These are phyloP conservation scores for Pyrenochaeta sp. DNA, from an alignment of 2,329 filamentous ascomycete species.

Conservation along the genomic window DNA sequence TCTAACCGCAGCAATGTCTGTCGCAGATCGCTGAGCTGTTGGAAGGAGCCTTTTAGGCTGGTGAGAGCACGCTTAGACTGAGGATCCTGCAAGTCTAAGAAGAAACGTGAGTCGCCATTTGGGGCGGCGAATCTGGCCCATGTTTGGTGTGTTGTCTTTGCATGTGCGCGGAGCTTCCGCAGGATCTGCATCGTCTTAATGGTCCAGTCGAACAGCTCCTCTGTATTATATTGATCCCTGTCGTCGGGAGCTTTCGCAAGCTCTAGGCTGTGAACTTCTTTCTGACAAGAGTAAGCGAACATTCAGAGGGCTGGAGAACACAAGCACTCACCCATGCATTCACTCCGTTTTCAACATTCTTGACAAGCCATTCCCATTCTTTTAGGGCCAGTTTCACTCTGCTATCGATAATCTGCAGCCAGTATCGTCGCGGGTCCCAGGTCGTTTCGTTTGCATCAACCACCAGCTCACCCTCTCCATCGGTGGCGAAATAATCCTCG, in stretches of 20 bases:
- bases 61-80: not conserved
- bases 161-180: slow-evolving; percentile 1
- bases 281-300: not conserved
- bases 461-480: not conserved
- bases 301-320: no score
- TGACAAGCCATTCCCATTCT: slow-evolving; percentile 11
- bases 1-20: not conserved
- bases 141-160: slow-evolving; percentile 6
- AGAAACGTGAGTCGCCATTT: slow-evolving; percentile 19
- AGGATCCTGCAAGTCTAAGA: slow-evolving; percentile 8
- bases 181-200: slow-evolving; percentile 10
- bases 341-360: slow-evolving; percentile 9
- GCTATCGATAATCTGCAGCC: slow-evolving; percentile 5
- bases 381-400: slow-evolving; percentile 1
- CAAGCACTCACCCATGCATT: slow-evolving; percentile 8
- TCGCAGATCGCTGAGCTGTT: slow-evolving; percentile 11
- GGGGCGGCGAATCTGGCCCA: slow-evolving; percentile 7
- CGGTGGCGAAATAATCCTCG: slow-evolving; percentile 4
- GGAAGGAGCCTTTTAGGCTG: slow-evolving; percentile 14
- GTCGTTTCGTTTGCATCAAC: not conserved
- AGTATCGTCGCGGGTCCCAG: slow-evolving; percentile 19
- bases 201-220: slow-evolving; percentile 8
- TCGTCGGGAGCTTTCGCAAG: not conserved
- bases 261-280: not conserved
- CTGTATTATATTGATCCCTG: not conserved